Evolutionary conservation across 2,329 filamentous ascomycete species (phyloP).

Genomic region (Delphinella strobiligena): DNA sequence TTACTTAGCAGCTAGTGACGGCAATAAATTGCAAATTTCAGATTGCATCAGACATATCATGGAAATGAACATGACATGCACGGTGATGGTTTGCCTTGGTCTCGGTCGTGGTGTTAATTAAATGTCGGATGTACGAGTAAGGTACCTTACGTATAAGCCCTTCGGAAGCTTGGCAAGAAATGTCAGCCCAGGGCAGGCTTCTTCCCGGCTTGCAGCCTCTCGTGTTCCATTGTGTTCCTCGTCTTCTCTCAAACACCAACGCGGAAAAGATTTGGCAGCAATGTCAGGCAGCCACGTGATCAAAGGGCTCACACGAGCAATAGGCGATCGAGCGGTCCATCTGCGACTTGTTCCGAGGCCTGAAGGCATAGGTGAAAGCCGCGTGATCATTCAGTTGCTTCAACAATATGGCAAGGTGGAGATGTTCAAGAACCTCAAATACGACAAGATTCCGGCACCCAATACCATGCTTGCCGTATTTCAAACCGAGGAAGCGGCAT

Average conservation of each 20-base stretch:
- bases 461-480: conserved; percentile 36
- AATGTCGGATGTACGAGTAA: too few relatives aligned
- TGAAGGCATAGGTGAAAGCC: conserved; percentile 35
- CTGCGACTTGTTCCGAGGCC: conserved; percentile 35
- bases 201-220: too few relatives aligned
- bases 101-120: too few relatives aligned
- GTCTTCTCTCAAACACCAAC: not conserved
- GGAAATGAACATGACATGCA: too few relatives aligned
- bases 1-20: too few relatives aligned
- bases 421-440: conserved; percentile 36
- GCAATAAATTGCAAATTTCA: too few relatives aligned
- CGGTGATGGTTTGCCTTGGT: too few relatives aligned
- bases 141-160: too few relatives aligned
- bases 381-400: conserved; percentile 34
- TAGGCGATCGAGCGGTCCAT: conserved; percentile 32
- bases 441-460: conserved; percentile 31
- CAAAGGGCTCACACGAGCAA: conserved; percentile 16
- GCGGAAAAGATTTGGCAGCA: not conserved
- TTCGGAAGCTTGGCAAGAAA: too few relatives aligned
- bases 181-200: too few relatives aligned
- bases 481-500: conserved; percentile 27
- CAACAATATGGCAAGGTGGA: conserved; percentile 38
- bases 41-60: too few relatives aligned
- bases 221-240: too few relatives aligned
- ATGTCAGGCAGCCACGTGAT: not conserved